Base-by-base conservation (phyloP, 768 basidiomycete species). In the Rossbeevera mucosa region DNA sequence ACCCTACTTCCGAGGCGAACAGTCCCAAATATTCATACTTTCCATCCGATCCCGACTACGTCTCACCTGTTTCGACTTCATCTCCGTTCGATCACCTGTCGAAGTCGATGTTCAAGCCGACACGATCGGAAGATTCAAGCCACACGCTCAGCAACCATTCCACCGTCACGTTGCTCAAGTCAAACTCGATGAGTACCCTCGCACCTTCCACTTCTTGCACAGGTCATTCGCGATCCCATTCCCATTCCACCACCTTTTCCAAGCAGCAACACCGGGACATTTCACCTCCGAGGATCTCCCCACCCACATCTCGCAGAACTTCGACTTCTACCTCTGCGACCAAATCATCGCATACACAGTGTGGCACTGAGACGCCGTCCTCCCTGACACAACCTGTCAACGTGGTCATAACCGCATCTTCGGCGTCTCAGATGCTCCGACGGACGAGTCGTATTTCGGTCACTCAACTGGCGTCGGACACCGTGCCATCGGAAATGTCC, bases 171-270 rank as follows among this genome's bases (percentile, higher is more conserved):
- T 50, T 68, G 18, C 62, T 56, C 42, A 62, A 58, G 36, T 60
- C 53, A 48, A 62, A 58, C 51, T 70, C 67, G 1, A 59, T 57
- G 29, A 62, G 58, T 25, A 70, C 67, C 2, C 57, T 70, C 14
- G 52, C 66, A 8, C 59, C 60, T 5, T 57, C 66, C n/a, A 59
- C 51, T 24, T 65, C 65, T 12, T 59, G 56, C 38, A 67, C 64
- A 2, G 64, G 58, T 13, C 57, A 49, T 11, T 64, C 60, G 16
- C 58, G 52, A 48, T 58, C 65, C 13, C 56, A 31, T 21, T 30
- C 29, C 16, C 52, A 52, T 42, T 49, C 61, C 41, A 14, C 47
- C 49, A 59, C 36, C 9, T n/a, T 36, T 36, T n/a, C n/a, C n/a
- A 36, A 36, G n/a, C 36, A 36, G 36, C 36, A 36, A 33, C 33